phyloP scores from a whole-genome alignment of 2,329 filamentous ascomycete genomes.

The Xylariaceae sp. region DNA sequence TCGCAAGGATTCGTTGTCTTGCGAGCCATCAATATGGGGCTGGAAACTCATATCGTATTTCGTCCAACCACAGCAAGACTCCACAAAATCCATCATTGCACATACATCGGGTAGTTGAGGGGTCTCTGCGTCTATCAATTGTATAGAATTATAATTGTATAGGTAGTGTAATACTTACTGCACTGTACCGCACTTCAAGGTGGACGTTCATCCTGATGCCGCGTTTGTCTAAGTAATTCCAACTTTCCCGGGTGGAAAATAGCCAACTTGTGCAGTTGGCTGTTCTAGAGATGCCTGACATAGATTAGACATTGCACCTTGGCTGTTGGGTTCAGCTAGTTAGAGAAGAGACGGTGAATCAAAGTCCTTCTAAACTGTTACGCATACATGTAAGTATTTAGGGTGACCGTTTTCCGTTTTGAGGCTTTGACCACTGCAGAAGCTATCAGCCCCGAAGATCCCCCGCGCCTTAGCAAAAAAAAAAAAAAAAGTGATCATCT shows the following conservation, averaged over 20 bases:
- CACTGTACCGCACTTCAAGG: slow-evolving; percentile 14
- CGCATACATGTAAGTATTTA: no score
- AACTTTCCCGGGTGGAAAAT: not conserved
- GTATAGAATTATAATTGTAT: no score
- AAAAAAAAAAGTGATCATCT: not conserved
- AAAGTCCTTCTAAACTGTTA: not conserved
- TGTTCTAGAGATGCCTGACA: not conserved
- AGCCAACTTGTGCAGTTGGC: not conserved
- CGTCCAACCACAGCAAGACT: slow-evolving; percentile 43
- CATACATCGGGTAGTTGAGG: not conserved
- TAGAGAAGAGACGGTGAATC: not conserved
- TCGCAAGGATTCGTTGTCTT: slow-evolving; percentile 24
- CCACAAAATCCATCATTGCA: slow-evolving; percentile 14
- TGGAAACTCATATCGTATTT: slow-evolving; percentile 40
- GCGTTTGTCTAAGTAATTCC: not conserved
- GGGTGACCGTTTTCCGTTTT: not conserved
- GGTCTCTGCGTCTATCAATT: no score
- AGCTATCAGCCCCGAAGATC: slow-evolving; percentile 11
- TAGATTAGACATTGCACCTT: not conserved
- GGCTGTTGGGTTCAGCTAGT: no score
- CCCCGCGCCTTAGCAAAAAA: slow-evolving; percentile 4
- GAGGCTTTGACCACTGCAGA: not conserved
- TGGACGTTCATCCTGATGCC: not conserved
- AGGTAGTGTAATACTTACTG: not conserved
- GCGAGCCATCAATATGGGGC: slow-evolving; percentile 30